phyloP scores from a whole-genome alignment of 768 basidiomycete species.

The Dioszegia hungarica region DNA sequence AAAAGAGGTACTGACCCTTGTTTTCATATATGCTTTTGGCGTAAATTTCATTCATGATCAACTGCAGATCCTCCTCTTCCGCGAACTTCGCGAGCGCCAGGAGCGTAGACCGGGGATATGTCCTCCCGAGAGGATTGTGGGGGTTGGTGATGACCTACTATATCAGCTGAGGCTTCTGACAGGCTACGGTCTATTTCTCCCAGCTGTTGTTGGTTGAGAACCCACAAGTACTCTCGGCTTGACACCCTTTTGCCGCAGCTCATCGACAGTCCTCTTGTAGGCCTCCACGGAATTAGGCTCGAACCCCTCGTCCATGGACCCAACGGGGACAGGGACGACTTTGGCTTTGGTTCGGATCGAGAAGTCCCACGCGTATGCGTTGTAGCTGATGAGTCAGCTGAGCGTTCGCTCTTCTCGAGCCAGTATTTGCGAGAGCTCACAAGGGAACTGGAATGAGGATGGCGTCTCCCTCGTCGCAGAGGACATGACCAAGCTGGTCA shows the following conservation, averaged over 20 bases:
- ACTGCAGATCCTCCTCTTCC: constrained; percentile 44
- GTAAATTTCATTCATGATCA: constrained; percentile 48
- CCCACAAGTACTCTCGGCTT: constrained; percentile 27
- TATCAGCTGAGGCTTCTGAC: not conserved
- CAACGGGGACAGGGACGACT: constrained; percentile 23
- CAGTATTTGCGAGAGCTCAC: too few species aligned
- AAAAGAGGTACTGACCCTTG: not conserved
- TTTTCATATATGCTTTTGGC: constrained; percentile 42
- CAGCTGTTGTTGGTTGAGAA: not conserved
- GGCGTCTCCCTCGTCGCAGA: constrained; percentile 43
- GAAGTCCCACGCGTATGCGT: constrained; percentile 35
- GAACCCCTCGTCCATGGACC: constrained; percentile 1
- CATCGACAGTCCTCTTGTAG: constrained; percentile 3
- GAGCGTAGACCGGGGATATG: constrained; percentile 38
- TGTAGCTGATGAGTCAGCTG: constrained; percentile 24
- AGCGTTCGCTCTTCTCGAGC: not conserved
- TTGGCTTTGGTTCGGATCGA: constrained; percentile 27
- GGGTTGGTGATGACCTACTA: constrained; percentile 29
- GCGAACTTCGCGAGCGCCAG: constrained; percentile 41
- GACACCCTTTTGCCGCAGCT: constrained; percentile 25
- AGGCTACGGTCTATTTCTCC: not conserved
- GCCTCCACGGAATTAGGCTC: not conserved
- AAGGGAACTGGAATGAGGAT: constrained; percentile 40
- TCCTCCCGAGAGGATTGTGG: constrained; percentile 33
- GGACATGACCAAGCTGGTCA: constrained; percentile 40